These are phyloP conservation scores for Debaryomyces robertsiae DNA, from an alignment of 1,139 yeast genomes.

Conservation along the genomic window DNA sequence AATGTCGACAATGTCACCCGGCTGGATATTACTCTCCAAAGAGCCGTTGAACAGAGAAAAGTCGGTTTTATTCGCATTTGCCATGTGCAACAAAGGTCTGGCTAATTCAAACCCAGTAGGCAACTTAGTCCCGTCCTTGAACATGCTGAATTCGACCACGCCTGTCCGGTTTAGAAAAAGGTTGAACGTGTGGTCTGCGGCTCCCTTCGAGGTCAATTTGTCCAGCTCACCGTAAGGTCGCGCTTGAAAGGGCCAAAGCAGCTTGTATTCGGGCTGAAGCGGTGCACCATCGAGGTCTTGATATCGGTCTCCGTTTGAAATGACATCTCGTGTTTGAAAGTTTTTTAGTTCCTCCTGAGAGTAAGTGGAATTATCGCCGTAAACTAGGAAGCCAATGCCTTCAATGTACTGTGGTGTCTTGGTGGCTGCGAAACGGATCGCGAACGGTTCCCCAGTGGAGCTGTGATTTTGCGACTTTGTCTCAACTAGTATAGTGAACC, in stretches of 20 bases:
- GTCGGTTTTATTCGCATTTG: not conserved
- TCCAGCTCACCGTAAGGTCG: constrained; percentile 18
- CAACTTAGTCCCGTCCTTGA: constrained; percentile 22
- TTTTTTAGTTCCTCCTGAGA: constrained; percentile 12
- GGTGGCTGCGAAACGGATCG: constrained; percentile 31
- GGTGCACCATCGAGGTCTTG: constrained; percentile 25
- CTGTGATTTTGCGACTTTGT: constrained; percentile 21
- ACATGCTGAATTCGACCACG: constrained; percentile 30
- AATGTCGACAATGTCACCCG: constrained; percentile 32
- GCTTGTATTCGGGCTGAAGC: constrained; percentile 10
- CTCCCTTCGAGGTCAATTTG: constrained; percentile 8
- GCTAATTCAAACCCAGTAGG: constrained; percentile 22
- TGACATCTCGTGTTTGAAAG: constrained; percentile 5
- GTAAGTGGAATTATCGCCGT: constrained; percentile 18
- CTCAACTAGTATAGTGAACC: constrained; percentile 30
- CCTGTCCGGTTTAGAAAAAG: constrained; percentile 29
- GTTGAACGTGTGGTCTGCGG: constrained; percentile 27
- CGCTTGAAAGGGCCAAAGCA: constrained; percentile 22
- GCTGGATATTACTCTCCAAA: constrained; percentile 21
- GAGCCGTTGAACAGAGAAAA: constrained; percentile 14
- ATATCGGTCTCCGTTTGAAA: constrained; percentile 16
- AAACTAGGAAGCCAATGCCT: constrained; percentile 28
- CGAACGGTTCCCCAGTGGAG: constrained; percentile 18
- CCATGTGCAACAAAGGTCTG: constrained; percentile 19
- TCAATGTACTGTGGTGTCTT: constrained; percentile 35